Base-by-base conservation (phyloP, 73 alveolate genomes). In the Uronychia setigera region DNA sequence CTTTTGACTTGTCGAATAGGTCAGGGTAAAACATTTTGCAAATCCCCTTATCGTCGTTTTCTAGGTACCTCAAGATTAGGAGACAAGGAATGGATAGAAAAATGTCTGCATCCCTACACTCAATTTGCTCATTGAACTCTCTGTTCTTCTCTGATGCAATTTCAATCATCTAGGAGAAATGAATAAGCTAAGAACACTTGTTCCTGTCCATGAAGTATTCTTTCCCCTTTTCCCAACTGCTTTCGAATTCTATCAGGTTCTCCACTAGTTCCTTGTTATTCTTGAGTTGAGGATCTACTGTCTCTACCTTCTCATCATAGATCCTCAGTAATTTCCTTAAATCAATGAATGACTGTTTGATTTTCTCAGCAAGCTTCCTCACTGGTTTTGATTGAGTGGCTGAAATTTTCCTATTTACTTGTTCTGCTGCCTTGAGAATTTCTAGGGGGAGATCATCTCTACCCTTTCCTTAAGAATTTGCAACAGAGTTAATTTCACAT, bases 401-500 rank as follows among this genome's bases (percentile, higher is more conserved):
- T 26, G 96, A 86, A 0, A 94, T 96, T 58, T 97, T 93, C 25
- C 91, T 32, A 88, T 14, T 93, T 93, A 58, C 93, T 58, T 97
- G 97, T 93, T 97, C 99, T 29, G 99, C 97, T 78, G 93, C 94
- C 19, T 93, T 82, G 77, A 97, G 91, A 26, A 98, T 96, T 35
- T 97, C 97, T 58, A 94, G 84, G 0, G 94, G 92, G 1, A 98
- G 81, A 88, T 98, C 99, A 86, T 93, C 97, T 74, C 99, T 91
- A 13, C 99, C 99, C 93, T 95, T 98, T 0, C 99, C 99, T 75
- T 97, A 97, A 34, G 95, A 90, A 87, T 98, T 98, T 30, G 99
- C 99, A 26, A 97, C 99, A 33, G 98, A 81, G 82, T 98, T 98
- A 80, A 98, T 95, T 86, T 97, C 80, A 27, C 98, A 96, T 30